Base-by-base conservation (phyloP, 306 rosid genomes). In the Abrus pulchellus region DNA sequence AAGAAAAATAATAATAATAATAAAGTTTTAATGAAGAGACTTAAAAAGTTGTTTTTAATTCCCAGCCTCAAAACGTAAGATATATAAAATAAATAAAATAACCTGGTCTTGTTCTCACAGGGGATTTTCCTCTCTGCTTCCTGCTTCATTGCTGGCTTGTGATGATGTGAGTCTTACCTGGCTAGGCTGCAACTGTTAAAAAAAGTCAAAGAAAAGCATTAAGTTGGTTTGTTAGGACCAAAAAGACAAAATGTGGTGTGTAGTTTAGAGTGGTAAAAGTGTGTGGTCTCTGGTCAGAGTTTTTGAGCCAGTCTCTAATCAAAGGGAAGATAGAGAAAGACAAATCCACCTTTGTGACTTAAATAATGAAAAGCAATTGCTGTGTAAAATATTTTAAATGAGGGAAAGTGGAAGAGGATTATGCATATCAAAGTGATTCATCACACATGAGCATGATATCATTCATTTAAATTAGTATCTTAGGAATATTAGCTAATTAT, bases 51-150 rank as follows among this genome's bases (percentile, higher is more conserved):
- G 30, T 7, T 53, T 57, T 69, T 34, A 61, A 61, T 74, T 9
- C 11, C 40, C 4, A 82, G 41, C 13, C 20, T 4, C 52, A 62
- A 62, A 54, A 27, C 34, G 65, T 10, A 5, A n/a, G 3, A 61
- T 14, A 32, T 14, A 32, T 11, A 14, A 62, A 33, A 49, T 44
- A 14, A 33, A n/a, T 43, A 59, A 34, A 60, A 2, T 10, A 52
- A 65, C 80, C 78, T 47, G 83, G 90, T 88, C 79, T 41, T 62
- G 45, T 43, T 66, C 40, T 76, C 30, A n/a, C n/a, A 40, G 36
- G 68, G 82, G 6, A 27, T 76, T 53, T 88, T 82, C 88, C 74
- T 56, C 28, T 68, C 9, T 13, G 67, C 52, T 82, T 85, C 89
- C 72, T 79, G 48, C 12, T 55, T 56, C 70, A 65, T 72, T 28